Base-by-base conservation (phyloP, 1,284 basidiomycete genomes). In the Fomitopsis pinicola region DNA sequence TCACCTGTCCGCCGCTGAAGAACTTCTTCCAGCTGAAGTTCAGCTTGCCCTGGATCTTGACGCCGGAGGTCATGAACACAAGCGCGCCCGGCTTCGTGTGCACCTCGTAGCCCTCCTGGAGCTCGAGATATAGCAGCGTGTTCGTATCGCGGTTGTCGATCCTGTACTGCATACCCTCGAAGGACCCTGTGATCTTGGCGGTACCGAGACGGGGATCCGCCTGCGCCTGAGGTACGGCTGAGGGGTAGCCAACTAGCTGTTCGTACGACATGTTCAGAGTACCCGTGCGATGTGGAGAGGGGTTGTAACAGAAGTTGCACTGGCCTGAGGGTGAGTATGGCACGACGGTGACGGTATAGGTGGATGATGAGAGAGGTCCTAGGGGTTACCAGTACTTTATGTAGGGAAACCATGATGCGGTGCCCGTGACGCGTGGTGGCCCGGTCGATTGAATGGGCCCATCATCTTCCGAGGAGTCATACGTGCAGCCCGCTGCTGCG, bases 131-230 rank as follows among this genome's bases (percentile, higher is more conserved):
- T 28, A 75, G 69, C 62, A 75, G 59, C 55, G 70, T 71, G 67
- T 75, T 75, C 64, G 66, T 71, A 64, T 74, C 73, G 9, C 73
- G 66, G 65, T 74, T 68, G 61, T 71, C 69, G 59, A 75, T 70
- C 28, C 66, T 66, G 62, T 66, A 75, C 58, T 71, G 68, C n/a
- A 65, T 64, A 36, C 72, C 72, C 53, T 74, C 72, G 63, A 64
- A 67, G 44, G 63, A 58, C 9, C 71, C 71, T 10, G 67, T 69
- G 46, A 67, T 64, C 48, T 40, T 62, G n/a, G 60, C 46, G 9
- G 38, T 55, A 12, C 58, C 55, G 4, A 46, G 22, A 45, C 28
- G n/a, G 2, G 59, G 62, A 36, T 44, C 52, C 9, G 59, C 50
- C 42, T 45, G 45, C 6, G 36, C 59, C 12, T 42, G 57, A 17